Percentiles rank a stretch among this genome's conserved stretches.
These are phyloP conservation scores for Gossypium anomalum DNA, from an alignment of 345 rosid species.

Conservation along the genomic window DNA sequence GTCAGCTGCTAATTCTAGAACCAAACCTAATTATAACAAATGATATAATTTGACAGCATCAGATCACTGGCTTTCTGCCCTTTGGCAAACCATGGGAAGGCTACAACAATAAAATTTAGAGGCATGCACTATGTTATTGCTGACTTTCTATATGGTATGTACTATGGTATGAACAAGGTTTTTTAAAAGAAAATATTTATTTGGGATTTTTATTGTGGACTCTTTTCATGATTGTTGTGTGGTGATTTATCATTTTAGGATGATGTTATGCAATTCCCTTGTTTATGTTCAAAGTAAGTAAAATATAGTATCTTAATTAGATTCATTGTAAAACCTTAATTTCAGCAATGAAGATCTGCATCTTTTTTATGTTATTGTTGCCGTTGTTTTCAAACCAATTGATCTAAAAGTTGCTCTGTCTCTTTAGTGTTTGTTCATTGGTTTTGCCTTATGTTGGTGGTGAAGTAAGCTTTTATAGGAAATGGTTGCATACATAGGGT, in stretches of 20 bases:
- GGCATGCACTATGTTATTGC: neutral
- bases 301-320: neutral
- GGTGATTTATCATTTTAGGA: neutral
- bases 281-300: neutral
- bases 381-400: no score
- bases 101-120: slow-evolving; percentile 9
- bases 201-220: slow-evolving; percentile 6
- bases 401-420: neutral
- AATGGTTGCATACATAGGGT: slow-evolving; percentile 13
- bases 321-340: neutral
- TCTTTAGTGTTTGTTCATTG: neutral
- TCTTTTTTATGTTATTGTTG: neutral
- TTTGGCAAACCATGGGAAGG: slow-evolving; percentile 29
- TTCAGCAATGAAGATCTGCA: neutral
- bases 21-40: neutral
- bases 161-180: slow-evolving; percentile 2
- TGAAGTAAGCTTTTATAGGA: neutral
- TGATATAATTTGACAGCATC: slow-evolving; percentile 27
- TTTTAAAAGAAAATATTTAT: neutral
- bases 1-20: neutral
- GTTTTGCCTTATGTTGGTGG: neutral
- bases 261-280: neutral
- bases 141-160: slow-evolving; percentile 1
- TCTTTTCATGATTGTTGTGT: slow-evolving; percentile 1
- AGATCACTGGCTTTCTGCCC: slow-evolving; percentile 26